Base-by-base conservation (phyloP, 495 filamentous ascomycete species). In the Daldinia concentrica region DNA sequence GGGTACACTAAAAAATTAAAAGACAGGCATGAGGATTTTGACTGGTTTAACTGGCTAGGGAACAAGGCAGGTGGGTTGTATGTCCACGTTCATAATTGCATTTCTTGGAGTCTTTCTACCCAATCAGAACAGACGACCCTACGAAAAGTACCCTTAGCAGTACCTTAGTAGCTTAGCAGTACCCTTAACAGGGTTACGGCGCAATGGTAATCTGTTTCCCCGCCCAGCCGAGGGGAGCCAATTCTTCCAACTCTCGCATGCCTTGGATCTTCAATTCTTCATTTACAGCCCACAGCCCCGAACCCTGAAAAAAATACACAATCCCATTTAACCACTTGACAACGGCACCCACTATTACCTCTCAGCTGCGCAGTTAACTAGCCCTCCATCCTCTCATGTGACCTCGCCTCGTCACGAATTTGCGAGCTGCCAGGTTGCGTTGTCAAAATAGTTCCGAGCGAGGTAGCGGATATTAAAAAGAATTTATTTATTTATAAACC, bases 271-370 rank as follows among this genome's bases (percentile, higher is more conserved):
- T 69, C 65, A 69, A 41, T 19, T 64, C 61, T 69, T 73, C 71
- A 69, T 73, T 73, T 73, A 73, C 71, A 73, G 71, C 71, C 71
- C 71, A 62, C 62, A 66, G 65, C 71, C 71, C 71, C 62, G 62
- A 69, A 62, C 69, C 58, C 68, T 70, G 55, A 51, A 63, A 52
- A 62, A 50, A 41, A 63, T n/a, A n/a, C 37, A 66, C 62, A 11
- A 73, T 66, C 52, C 41, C 26, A 59, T 73, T 73, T 73, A 73
- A 69, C 71, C 71, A 69, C 66, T 73, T 66, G 62, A 69, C 71
- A 73, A 73, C 22, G 12, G 65, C 71, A 73, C 66, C 71, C 66
- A 69, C 71, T 73, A 32, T 37, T 39, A 45, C 43, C 27, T 64
- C 56, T 69, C 66, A 69, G 51, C 71, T 73, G 32, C 12, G 34